A percentile compares a stretch with the other conserved stretches of the same genome.
These are phyloP conservation scores for Escovopsis sp. DNA, from an alignment of 2,329 filamentous ascomycete species.

Conservation along the genomic window DNA sequence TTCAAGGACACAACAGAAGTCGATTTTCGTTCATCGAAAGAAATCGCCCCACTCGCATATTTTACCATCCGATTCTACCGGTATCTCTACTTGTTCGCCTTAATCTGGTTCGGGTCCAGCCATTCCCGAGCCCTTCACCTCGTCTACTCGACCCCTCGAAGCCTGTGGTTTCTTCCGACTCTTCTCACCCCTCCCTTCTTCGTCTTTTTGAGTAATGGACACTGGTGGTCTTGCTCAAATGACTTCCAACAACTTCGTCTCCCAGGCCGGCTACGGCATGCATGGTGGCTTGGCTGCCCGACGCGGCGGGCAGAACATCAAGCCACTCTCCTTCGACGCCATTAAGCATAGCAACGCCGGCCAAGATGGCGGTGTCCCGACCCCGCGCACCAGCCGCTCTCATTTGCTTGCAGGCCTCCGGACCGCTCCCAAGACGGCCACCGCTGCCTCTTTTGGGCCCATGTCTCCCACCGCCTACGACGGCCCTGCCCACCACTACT, in stretches of 20 bases:
- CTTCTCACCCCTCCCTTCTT: slow-evolving; percentile 6
- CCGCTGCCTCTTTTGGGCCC: slow-evolving; percentile 55
- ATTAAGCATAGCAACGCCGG: slow-evolving; percentile 55
- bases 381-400: slow-evolving; percentile 84
- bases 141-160: not conserved
- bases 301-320: slow-evolving; percentile 75
- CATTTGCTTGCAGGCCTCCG: slow-evolving; percentile 86
- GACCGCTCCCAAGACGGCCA: slow-evolving; percentile 78
- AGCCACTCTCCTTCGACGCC: slow-evolving; percentile 68
- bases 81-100: slow-evolving; percentile 3
- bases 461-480: slow-evolving; percentile 37
- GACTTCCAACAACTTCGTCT: slow-evolving; percentile 71
- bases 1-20: not conserved
- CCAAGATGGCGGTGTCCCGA: slow-evolving; percentile 54
- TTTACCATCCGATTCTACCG: slow-evolving; percentile 4
- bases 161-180: slow-evolving; percentile 1
- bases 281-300: slow-evolving; percentile 71
- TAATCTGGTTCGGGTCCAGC: slow-evolving; percentile 1
- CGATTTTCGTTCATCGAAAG: not conserved
- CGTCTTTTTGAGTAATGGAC: slow-evolving; percentile 51
- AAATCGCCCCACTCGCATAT: not conserved
- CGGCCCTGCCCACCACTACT: slow-evolving; percentile 24
- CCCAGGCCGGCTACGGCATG: slow-evolving; percentile 57
- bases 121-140: not conserved
- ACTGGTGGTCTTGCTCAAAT: slow-evolving; percentile 99